These are phyloP conservation scores for Mortierella sp. DNA, from an alignment of 371 early-diverging fungal genomes.

Conservation along the genomic window DNA sequence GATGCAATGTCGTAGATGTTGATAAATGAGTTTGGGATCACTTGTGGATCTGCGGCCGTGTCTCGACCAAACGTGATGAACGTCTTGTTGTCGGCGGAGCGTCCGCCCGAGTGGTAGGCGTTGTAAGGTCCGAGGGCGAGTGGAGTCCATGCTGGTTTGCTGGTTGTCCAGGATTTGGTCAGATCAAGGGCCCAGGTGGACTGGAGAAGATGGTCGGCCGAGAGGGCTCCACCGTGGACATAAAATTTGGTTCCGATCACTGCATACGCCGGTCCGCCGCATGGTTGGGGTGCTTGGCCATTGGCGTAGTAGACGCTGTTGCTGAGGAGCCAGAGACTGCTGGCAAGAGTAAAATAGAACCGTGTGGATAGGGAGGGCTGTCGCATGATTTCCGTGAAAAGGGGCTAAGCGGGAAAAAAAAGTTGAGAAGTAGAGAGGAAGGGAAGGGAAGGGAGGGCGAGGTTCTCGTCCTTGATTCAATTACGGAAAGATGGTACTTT, in stretches of 20 bases:
- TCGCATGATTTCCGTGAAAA: slow-evolving; percentile 15
- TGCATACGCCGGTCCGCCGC: slow-evolving; percentile 36
- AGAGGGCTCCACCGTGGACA: slow-evolving; percentile 45
- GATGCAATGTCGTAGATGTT: slow-evolving; percentile 39
- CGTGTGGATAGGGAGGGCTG: slow-evolving; percentile 1
- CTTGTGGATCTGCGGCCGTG: slow-evolving; percentile 24
- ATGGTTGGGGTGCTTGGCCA: slow-evolving; percentile 34
- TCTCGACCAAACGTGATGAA: slow-evolving; percentile 53
- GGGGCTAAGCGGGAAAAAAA: background rate
- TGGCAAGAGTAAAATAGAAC: background rate
- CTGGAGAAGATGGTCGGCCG: slow-evolving; percentile 25
- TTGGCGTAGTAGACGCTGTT: too few species aligned
- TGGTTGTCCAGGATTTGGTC: slow-evolving; percentile 41
- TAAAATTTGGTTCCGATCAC: slow-evolving; percentile 32
- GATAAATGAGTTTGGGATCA: slow-evolving; percentile 28
- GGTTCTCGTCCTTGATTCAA: background rate
- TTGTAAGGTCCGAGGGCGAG: slow-evolving; percentile 32
- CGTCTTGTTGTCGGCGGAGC: slow-evolving; percentile 35
- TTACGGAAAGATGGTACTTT: background rate
- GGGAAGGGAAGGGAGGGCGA: background rate
- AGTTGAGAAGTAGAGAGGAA: slow-evolving; percentile 11
- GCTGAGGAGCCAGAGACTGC: background rate
- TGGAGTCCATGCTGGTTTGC: slow-evolving; percentile 29
- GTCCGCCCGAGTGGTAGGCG: slow-evolving; percentile 46
- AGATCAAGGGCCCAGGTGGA: slow-evolving; percentile 42